Base-by-base conservation (phyloP, 2,329 filamentous ascomycete genomes). In the Fusarium succisae region DNA sequence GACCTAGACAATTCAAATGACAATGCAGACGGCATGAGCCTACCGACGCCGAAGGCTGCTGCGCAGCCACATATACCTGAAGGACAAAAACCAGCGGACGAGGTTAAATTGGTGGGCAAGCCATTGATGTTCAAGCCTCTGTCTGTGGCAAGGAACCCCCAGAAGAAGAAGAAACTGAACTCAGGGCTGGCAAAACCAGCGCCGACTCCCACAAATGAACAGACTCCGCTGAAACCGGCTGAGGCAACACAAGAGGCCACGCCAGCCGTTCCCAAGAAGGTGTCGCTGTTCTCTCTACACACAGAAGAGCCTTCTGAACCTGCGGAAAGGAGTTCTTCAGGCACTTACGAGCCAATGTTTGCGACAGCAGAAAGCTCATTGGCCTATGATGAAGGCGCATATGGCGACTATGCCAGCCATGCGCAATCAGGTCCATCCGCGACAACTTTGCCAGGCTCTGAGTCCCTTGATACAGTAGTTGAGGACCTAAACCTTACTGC, bases 61-160 rank as follows among this genome's bases (percentile, higher is more conserved):
- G 79, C 81, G 24, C 83, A 83, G 51, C 87, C 87, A n/a, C 83
- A 85, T 38, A 87, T 89, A 76, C 86, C 88, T 3, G 85, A 84
- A 18, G 87, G 88, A 47, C 87, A 90, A 77, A 90, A 90, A 77
- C 82, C 87, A 32, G 88, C 87, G n/a, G 86, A 89, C 5, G 90
- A 92, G 66, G 88, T 92, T 22, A 92, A 93, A 82, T 83, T 93
- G 20, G 89, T 92, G 5, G 93, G 93, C 26, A 96, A 95, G 76
- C 90, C 94, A 18, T 90, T 95, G 82, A 93, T 94, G 90, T 98
- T 98, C 82, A 93, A 92, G 80, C 96, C 96, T 8, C 85, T 98
- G 43, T 98, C 95, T 2, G 95, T 98, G 20, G 90, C 91, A 22
- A 89, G 94, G 70, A 94, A 92, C 72, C 87, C 91, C 37, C 89